phyloP scores from a whole-genome alignment of 2,329 filamentous ascomycete species.

The Colletotrichum viniferum region DNA sequence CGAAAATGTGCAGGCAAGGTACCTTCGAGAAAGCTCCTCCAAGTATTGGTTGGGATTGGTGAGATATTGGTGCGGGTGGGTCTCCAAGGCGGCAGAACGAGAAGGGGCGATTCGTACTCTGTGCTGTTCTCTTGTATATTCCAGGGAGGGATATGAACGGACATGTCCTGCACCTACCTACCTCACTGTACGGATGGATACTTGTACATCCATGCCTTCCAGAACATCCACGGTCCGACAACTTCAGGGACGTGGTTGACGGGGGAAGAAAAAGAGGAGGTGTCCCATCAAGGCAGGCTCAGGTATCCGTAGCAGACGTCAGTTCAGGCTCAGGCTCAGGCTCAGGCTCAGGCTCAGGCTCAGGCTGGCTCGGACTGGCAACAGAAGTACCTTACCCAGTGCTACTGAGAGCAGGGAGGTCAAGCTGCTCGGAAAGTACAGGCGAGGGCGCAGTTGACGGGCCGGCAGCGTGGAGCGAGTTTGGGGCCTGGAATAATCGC shows the following conservation, averaged over 20 bases:
- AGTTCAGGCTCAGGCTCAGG: not conserved
- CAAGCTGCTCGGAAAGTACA: not conserved
- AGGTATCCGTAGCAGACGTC: not conserved
- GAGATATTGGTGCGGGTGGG: conserved; percentile 17
- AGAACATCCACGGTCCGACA: not conserved
- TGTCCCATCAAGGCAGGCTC: not conserved
- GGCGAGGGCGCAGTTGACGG: conserved; percentile 3
- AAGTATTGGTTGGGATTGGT: conserved; percentile 13
- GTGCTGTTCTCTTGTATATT: not conserved
- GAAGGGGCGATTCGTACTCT: not conserved
- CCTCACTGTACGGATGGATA: not conserved
- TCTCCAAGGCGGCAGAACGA: conserved; percentile 6
- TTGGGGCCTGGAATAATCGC: not conserved
- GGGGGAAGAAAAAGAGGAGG: not conserved
- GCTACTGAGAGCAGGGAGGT: not conserved
- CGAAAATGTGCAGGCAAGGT: not conserved
- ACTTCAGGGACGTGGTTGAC: not conserved
- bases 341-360: too few relatives aligned
- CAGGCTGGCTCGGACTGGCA: not conserved
- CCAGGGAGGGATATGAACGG: not conserved
- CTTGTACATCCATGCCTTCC: not conserved
- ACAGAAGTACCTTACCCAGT: not conserved
- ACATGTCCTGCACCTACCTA: not conserved
- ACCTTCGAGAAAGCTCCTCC: not conserved
- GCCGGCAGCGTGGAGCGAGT: not conserved